Conservation (phyloP, 163 green algal species). For the Dunaliella salina region DNA sequence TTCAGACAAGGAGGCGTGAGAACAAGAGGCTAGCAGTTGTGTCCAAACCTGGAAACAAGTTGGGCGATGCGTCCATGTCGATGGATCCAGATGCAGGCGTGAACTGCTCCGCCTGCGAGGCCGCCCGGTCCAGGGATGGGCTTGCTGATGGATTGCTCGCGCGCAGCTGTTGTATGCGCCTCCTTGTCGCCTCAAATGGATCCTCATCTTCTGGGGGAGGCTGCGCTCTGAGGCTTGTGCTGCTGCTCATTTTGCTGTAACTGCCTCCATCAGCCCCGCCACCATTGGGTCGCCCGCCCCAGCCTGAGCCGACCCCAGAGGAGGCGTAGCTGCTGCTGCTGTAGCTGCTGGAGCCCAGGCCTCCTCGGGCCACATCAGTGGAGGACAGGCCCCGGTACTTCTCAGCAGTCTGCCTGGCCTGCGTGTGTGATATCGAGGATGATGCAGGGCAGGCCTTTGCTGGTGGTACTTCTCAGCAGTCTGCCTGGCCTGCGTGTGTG, state of each 20-base stretch:
- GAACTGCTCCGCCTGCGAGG: neutral
- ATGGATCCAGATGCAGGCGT: neutral
- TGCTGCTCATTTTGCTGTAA: constrained; percentile 6
- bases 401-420: constrained; percentile 55
- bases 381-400: constrained; percentile 79
- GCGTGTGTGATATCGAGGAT: neutral
- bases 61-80: constrained; percentile 9
- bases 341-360: constrained; percentile 23
- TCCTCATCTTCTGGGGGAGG: constrained; percentile 24
- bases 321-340: constrained; percentile 18
- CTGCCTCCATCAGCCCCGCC: neutral
- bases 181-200: constrained; percentile 66
- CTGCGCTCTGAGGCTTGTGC: neutral
- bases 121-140: neutral
- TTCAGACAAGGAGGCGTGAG: too few species aligned
- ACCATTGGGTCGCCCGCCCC: neutral
- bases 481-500: constrained; percentile 45
- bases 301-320: constrained; percentile 6
- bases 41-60: constrained; percentile 11
- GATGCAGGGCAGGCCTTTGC: too few species aligned
- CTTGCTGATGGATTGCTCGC: neutral
- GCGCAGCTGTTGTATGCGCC: constrained; percentile 67
- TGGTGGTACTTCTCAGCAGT: constrained; percentile 80
- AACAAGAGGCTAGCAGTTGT: too few species aligned
- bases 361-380: constrained; percentile 40